Percentiles rank a stretch among this genome's conserved stretches.
phyloP scores from a whole-genome alignment of 306 rosid genomes.

The Ormosia emarginata region DNA sequence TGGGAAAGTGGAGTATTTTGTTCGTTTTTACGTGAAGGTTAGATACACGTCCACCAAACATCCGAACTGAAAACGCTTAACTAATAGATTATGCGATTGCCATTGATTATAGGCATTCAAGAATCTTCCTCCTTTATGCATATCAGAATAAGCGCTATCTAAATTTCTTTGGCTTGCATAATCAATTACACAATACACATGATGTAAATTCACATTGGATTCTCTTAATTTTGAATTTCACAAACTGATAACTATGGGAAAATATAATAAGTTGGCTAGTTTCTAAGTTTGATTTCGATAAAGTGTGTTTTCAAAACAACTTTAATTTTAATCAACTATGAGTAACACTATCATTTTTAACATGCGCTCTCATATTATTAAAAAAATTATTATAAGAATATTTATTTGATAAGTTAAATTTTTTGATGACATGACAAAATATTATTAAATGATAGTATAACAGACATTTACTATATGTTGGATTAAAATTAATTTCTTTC shows the following conservation, averaged over 20 bases:
- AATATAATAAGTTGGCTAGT: not conserved
- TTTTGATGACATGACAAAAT: not conserved
- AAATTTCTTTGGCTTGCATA: not conserved
- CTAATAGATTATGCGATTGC: constrained; percentile 13
- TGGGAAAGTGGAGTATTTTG: constrained; percentile 5
- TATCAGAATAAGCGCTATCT: not conserved
- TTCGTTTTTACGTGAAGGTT: constrained; percentile 3
- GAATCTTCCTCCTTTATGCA: constrained; percentile 12
- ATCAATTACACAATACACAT: not conserved
- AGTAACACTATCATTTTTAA: no score
- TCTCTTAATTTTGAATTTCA: not conserved
- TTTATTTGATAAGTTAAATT: no score
- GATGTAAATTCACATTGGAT: not conserved
- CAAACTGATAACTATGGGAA: not conserved
- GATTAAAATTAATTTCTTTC: not conserved
- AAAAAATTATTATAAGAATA: no score
- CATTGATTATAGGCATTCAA: not conserved
- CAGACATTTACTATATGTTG: not conserved
- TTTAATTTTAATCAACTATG: no score
- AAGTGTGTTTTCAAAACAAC: not conserved
- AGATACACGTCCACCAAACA: constrained; percentile 4
- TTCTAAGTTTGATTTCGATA: not conserved
- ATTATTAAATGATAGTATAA: not conserved
- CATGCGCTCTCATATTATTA: no score
- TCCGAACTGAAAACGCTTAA: not conserved